Percentiles rank a stretch among this genome's conserved stretches.
phyloP scores from a whole-genome alignment of 805 yeast genomes.

The Wickerhamomyces tratensis region DNA sequence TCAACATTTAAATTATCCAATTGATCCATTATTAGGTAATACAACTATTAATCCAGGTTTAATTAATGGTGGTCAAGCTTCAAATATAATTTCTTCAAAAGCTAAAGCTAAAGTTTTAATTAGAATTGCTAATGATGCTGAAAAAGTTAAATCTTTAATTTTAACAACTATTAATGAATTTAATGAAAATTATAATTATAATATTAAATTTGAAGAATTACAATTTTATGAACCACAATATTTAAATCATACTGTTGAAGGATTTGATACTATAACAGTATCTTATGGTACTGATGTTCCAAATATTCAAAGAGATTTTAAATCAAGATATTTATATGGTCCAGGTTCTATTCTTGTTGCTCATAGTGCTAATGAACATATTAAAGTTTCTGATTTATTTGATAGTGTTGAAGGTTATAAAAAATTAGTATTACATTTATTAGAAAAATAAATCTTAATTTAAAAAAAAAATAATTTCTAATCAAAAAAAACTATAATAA shows the following conservation, averaged over 20 bases:
- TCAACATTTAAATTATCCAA: conserved; percentile 32
- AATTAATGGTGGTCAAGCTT: conserved; percentile 53
- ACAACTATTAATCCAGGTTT: conserved; percentile 54
- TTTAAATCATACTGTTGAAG: conserved; percentile 49
- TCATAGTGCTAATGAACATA: conserved; percentile 47
- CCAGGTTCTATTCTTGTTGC: conserved; percentile 59
- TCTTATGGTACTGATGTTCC: conserved; percentile 50
- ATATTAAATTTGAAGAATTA: conserved; percentile 9
- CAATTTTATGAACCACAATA: conserved; percentile 25
- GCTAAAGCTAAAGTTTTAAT: conserved; percentile 41
- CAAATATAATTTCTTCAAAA: conserved; percentile 53
- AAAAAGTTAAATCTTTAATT: conserved; percentile 23
- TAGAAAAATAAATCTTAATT: neutral
- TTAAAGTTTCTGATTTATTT: conserved; percentile 34
- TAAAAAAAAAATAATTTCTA: no score
- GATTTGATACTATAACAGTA: conserved; percentile 42
- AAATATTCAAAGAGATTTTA: conserved; percentile 20
- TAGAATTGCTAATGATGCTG: conserved; percentile 42
- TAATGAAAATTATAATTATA: conserved; percentile 11
- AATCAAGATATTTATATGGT: conserved; percentile 45
- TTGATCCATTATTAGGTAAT: conserved; percentile 43
- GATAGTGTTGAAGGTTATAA: conserved; percentile 47
- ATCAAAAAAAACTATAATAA: no score
- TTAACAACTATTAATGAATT: conserved; percentile 23
- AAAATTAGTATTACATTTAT: conserved; percentile 8